phyloP scores from a whole-genome alignment of 768 basidiomycete genomes.

The Coprinopsis sp. region DNA sequence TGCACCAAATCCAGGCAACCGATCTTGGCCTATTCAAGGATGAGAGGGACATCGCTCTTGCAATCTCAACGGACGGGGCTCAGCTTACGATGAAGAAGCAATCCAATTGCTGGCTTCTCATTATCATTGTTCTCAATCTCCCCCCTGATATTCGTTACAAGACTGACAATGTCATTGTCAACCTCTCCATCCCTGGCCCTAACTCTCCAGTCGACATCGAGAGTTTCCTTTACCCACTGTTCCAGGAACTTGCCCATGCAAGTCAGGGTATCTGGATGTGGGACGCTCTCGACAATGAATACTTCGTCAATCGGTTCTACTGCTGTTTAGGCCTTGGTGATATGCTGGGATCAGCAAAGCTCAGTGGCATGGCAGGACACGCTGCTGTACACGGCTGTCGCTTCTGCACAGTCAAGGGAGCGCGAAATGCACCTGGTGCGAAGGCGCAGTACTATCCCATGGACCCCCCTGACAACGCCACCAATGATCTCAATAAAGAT shows the following conservation, averaged over 20 bases:
- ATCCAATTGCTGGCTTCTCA: constrained; percentile 38
- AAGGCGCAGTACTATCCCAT: constrained; percentile 26
- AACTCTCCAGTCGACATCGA: constrained; percentile 21
- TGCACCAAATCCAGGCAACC: constrained; percentile 15
- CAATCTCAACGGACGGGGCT: constrained; percentile 35
- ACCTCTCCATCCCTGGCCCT: constrained; percentile 23
- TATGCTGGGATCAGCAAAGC: constrained; percentile 29
- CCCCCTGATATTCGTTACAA: constrained; percentile 20
- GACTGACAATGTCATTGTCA: constrained; percentile 19
- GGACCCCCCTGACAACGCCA: constrained; percentile 16
- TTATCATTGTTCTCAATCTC: constrained; percentile 34
- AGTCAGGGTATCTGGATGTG: constrained; percentile 29
- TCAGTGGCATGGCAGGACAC: constrained; percentile 25
- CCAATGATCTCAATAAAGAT: constrained; percentile 21
- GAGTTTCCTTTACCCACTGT: constrained; percentile 21
- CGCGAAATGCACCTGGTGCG: constrained; percentile 15
- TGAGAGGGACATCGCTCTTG: constrained; percentile 27
- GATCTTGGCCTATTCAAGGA: constrained; percentile 15
- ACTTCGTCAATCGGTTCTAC: constrained; percentile 16
- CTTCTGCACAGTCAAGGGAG: constrained; percentile 22
- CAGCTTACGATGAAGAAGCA: constrained; percentile 38
- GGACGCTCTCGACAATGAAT: constrained; percentile 23
- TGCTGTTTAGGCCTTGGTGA: constrained; percentile 22
- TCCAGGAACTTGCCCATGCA: constrained; percentile 23
- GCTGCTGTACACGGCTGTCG: constrained; percentile 23